phyloP scores from a whole-genome alignment of 192 early-diverging fungal species.

The Umbelopsis sp. region DNA sequence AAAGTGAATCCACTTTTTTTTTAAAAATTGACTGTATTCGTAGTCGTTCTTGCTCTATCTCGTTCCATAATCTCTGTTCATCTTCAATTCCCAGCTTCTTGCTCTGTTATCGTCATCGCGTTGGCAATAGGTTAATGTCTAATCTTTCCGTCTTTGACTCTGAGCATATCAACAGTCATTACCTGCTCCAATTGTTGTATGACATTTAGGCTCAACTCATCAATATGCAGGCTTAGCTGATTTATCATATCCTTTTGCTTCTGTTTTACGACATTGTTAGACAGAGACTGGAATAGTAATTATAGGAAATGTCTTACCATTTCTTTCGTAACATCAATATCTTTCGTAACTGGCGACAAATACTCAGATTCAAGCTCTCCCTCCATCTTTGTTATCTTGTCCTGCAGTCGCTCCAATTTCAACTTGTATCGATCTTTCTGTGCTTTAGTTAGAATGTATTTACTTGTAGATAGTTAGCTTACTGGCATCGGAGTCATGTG shows the following conservation, averaged over 20 bases:
- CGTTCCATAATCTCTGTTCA: background rate
- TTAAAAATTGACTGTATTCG: background rate
- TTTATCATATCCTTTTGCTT: no score
- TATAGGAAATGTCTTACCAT: background rate
- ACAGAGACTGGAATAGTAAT: no score
- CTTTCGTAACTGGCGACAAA: no score
- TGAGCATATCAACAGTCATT: no score
- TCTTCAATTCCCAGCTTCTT: background rate
- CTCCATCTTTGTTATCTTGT: background rate
- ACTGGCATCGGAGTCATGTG: background rate
- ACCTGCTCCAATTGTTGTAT: no score
- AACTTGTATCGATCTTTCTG: slow-evolving; percentile 2
- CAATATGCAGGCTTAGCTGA: no score
- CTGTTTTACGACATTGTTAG: no score
- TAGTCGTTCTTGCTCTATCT: background rate
- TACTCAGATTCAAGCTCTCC: background rate
- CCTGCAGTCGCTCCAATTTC: background rate
- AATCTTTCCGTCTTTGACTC: no score
- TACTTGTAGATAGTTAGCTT: background rate
- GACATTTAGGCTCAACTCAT: no score
- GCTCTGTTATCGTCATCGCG: background rate
- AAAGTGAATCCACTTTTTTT: background rate
- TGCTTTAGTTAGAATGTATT: slow-evolving; percentile 2
- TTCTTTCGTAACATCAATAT: background rate
- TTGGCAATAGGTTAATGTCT: no score